Evolutionary conservation across 345 rosid genomes (phyloP), one percentile per base, ranked within the genome.

Genomic region (Rubroshorea leprosula): DNA sequence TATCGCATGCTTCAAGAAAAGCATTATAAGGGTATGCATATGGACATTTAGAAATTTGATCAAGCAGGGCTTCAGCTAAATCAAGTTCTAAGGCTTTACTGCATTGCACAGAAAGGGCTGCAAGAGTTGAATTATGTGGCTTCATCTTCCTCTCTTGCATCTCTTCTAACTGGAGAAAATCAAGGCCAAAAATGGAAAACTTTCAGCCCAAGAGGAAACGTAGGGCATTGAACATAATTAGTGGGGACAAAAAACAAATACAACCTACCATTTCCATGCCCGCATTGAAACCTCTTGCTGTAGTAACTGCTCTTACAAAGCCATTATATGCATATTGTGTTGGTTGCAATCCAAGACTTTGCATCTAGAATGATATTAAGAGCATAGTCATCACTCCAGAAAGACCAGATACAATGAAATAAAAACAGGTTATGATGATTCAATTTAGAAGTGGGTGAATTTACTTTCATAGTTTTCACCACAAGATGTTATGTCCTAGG

Each of bases 1-100:
- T 49, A 68, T 77, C 73, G 66, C 84, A 89, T 25, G 89, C 96
- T 46, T 68, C 69, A 55, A 92, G 85, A 73, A 89, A 77, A 44
- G 70, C 75, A 76, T 83, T 88, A 55, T 58, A 78, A 55, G 89
- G 87, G 75, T 58, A 61, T 11, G 88, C 73, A 64, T 69, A 26
- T 23, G 61, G 61, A 63, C 66, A 73, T 51, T 62, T 62, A 26
- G 84, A 76, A 63, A 88, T 66, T 68, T 77, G 80, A 69, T 78
- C 72, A 77, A 89, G 68, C 16, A 92, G 73, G 62, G 58, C 62
- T 73, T 92, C 97, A 53, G 97, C 96, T 51, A 80, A 70, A 76
- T 92, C 91, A 57, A 86, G 81, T 66, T 89, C 87, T 55, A 76
- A 61, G 47, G 76, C 83, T 65, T 59, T 72, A 62, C 96, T 81